A percentile compares a stretch with the other conserved stretches of the same genome.
These are phyloP conservation scores for Epichloe hybrida DNA, from an alignment of 2,329 filamentous ascomycete species.

Conservation along the genomic window DNA sequence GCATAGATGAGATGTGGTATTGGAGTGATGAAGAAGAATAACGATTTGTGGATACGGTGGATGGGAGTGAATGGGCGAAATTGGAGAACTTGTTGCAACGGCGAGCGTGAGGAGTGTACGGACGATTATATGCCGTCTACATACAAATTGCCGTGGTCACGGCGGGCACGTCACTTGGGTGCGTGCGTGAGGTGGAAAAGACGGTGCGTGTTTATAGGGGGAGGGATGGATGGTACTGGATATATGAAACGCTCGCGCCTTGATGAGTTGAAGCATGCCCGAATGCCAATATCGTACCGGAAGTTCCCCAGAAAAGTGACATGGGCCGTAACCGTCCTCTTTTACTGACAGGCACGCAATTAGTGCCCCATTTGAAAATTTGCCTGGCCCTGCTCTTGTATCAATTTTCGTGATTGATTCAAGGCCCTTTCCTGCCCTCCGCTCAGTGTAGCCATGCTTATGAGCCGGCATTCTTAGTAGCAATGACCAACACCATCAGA, in stretches of 20 bases:
- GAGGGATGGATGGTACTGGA: background rate
- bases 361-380: background rate
- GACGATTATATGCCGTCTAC: no score
- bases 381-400: background rate
- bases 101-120: no score
- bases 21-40: background rate
- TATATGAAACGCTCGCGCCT: background rate
- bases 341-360: background rate
- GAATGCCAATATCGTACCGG: background rate
- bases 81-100: background rate
- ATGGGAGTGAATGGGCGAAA: no score
- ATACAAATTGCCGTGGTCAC: background rate
- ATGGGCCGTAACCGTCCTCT: background rate
- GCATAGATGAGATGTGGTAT: background rate
- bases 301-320: background rate
- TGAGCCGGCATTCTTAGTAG: slow-evolving; percentile 29
- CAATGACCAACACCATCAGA: slow-evolving; percentile 40
- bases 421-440: background rate
- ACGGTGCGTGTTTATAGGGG: background rate
- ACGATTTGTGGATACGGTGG: background rate
- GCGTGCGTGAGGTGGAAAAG: background rate
- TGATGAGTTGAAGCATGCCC: background rate
- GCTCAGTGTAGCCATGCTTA: background rate
- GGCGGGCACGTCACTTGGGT: background rate
- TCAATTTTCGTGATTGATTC: background rate